phyloP scores from a whole-genome alignment of 1,284 basidiomycete genomes.

The Xerocomus amazonicus region DNA sequence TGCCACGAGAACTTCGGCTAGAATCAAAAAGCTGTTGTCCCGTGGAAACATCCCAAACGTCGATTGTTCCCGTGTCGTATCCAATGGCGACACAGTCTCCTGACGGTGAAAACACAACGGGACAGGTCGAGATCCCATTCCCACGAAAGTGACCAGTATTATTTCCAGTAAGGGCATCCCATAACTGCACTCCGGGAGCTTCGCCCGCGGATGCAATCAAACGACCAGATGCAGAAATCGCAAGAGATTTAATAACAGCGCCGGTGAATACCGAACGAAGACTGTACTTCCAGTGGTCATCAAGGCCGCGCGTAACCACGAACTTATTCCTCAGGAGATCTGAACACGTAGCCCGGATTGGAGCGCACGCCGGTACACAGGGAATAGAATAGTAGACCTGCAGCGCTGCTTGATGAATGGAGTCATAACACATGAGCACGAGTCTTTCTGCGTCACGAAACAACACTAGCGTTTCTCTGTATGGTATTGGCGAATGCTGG shows the following conservation, averaged over 20 bases:
- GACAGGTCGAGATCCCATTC: conserved; percentile 9
- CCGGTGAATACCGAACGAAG: conserved; percentile 14
- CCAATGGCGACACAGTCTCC: conserved; percentile 21
- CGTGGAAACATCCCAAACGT: conserved; percentile 23
- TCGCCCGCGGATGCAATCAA: conserved; percentile 20
- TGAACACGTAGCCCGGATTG: conserved; percentile 15
- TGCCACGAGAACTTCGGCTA: conserved; percentile 1
- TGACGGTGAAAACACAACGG: conserved; percentile 23
- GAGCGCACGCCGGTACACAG: conserved; percentile 9
- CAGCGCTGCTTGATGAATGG: conserved; percentile 16
- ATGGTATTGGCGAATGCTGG: conserved; percentile 6
- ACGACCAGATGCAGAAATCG: conserved; percentile 16
- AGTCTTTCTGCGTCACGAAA: conserved; percentile 23
- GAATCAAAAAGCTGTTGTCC: conserved; percentile 11
- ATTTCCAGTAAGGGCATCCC: conserved; percentile 18
- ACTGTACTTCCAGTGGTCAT: conserved; percentile 15
- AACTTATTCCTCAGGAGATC: conserved; percentile 14
- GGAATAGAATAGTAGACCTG: conserved; percentile 24
- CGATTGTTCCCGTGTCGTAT: conserved; percentile 14
- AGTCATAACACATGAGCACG: conserved; percentile 21
- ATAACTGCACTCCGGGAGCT: conserved; percentile 18
- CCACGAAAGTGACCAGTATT: conserved; percentile 15
- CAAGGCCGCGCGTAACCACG: conserved; percentile 10
- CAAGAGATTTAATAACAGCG: conserved; percentile 12
- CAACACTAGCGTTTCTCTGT: conserved; percentile 7